These are phyloP conservation scores for Penicillium turbatum DNA, from an alignment of 495 filamentous ascomycete genomes.

Conservation along the genomic window DNA sequence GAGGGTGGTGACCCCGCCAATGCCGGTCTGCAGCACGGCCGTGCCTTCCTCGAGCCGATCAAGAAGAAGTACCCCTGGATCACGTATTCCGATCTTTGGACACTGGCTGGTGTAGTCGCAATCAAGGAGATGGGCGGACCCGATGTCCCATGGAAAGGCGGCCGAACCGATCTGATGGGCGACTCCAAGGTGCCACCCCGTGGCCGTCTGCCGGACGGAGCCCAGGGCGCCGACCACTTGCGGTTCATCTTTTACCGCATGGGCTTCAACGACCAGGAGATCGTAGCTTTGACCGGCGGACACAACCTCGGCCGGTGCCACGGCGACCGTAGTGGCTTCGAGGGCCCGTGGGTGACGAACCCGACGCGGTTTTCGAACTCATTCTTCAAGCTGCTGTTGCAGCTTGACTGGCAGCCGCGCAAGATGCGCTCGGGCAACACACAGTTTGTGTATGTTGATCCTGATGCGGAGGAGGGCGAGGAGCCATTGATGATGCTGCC, in stretches of 20 bases:
- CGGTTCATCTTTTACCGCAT: constrained; percentile 57
- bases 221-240: constrained; percentile 55
- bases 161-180: constrained; percentile 55
- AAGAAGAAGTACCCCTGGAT: constrained; percentile 57
- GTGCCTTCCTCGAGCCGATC: constrained; percentile 57
- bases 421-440: constrained; percentile 48
- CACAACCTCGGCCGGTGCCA: constrained; percentile 61
- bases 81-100: constrained; percentile 62
- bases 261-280: constrained; percentile 63
- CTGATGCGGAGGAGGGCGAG: constrained; percentile 49
- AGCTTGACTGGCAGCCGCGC: constrained; percentile 52
- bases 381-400: constrained; percentile 54
- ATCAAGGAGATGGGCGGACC: constrained; percentile 57
- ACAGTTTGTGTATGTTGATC: constrained; percentile 57
- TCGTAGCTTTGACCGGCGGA: constrained; percentile 57
- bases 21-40: constrained; percentile 58
- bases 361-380: constrained; percentile 62
- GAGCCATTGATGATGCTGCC: constrained; percentile 55
- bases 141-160: constrained; percentile 48
- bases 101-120: constrained; percentile 55
- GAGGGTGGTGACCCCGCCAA: constrained; percentile 62
- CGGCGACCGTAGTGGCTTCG: constrained; percentile 55
- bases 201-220: constrained; percentile 55
- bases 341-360: constrained; percentile 61
- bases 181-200: constrained; percentile 54